Conservation (phyloP, 352 stramenopile species). For the Salisapilia sapeloensis region DNA sequence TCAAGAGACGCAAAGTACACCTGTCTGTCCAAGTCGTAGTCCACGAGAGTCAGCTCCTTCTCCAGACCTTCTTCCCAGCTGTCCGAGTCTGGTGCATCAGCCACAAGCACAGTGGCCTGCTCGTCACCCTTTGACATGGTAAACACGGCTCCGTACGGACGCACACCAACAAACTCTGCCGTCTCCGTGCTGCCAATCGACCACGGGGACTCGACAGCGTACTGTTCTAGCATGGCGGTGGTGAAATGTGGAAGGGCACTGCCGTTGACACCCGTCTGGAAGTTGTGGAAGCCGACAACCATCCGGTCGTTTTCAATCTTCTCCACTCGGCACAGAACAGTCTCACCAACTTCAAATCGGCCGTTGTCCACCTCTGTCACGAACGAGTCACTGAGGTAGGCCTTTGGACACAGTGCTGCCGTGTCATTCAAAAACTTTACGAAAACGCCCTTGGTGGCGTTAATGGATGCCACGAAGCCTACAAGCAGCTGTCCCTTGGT, state of each 20-base stretch:
- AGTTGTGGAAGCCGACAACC: conserved; percentile 48
- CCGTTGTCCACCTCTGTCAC: conserved; percentile 44
- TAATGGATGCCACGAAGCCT: conserved; percentile 67
- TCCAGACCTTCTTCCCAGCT: conserved; percentile 37
- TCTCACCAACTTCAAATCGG: conserved; percentile 77
- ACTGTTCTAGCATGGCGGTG: conserved; percentile 34
- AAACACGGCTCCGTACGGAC: conserved; percentile 77
- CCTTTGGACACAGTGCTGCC: conserved; percentile 62
- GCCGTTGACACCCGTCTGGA: conserved; percentile 10
- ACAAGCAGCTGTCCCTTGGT: conserved; percentile 41
- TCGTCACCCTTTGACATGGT: conserved; percentile 35
- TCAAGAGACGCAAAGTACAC: conserved; percentile 50
- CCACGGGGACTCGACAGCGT: conserved; percentile 8
- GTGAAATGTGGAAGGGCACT: conserved; percentile 20
- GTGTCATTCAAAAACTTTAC: conserved; percentile 81
- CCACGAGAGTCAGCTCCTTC: conserved; percentile 60
- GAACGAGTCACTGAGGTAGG: conserved; percentile 60
- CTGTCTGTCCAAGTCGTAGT: conserved; percentile 79
- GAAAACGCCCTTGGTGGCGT: conserved; percentile 63
- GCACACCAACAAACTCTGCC: conserved; percentile 65
- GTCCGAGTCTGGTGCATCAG: conserved; percentile 3
- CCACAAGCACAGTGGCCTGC: conserved; percentile 49
- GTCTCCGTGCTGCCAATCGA: conserved; percentile 58
- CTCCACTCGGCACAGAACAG: conserved; percentile 59
- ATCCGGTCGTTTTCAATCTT: conserved; percentile 67